These are phyloP conservation scores for Magnusiomyces paraingens DNA, from an alignment of 1,139 yeast species.

Conservation along the genomic window DNA sequence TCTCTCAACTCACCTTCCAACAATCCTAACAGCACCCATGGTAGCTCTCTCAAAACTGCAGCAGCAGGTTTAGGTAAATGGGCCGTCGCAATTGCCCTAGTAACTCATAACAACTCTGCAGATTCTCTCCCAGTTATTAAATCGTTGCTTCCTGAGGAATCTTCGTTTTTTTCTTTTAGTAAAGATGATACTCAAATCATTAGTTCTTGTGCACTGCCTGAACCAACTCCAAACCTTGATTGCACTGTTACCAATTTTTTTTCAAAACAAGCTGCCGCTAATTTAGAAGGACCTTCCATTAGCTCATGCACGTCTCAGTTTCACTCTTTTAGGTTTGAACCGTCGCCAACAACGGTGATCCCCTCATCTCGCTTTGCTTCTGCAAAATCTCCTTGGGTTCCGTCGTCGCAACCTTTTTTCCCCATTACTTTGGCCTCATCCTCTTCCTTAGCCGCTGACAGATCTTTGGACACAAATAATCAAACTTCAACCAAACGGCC, in stretches of 20 bases:
- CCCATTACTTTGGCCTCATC: not conserved
- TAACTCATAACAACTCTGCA: not conserved
- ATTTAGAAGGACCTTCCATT: not conserved
- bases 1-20: not conserved
- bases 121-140: not conserved
- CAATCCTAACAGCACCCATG: not conserved
- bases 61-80: not conserved
- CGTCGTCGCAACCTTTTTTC: not conserved
- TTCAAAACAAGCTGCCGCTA: not conserved
- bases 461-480: not conserved
- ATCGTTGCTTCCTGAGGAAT: not conserved
- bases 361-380: constrained; percentile 1
- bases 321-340: constrained; percentile 23
- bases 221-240: constrained; percentile 18
- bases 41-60: not conserved
- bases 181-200: constrained; percentile 29
- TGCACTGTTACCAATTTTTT: not conserved
- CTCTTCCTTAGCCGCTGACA: not conserved
- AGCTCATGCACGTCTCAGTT: constrained; percentile 15
- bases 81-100: not conserved
- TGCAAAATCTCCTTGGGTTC: not conserved
- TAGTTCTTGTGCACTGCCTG: constrained; percentile 30
- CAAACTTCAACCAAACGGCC: not conserved
- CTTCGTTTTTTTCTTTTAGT: constrained; percentile 18
- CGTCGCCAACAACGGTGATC: constrained; percentile 8